Conservation (phyloP, 2,329 filamentous ascomycete species). For the Fusarium miscanthi region DNA sequence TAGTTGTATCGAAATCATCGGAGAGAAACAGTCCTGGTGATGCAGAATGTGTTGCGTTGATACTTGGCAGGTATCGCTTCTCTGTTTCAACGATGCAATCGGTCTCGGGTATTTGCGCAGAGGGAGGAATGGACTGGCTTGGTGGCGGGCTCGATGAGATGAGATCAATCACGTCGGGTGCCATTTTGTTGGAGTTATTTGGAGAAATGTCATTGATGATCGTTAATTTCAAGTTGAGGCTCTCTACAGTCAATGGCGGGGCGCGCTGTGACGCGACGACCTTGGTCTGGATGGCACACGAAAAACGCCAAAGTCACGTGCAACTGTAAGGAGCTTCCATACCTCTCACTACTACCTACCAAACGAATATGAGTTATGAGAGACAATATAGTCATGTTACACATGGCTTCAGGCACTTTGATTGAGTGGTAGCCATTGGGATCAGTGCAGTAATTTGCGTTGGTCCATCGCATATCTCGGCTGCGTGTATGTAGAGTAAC, state of each 20-base stretch:
- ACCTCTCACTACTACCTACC: neutral
- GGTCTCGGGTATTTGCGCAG: neutral
- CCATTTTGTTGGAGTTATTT: conserved; percentile 42
- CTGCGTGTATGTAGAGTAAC: neutral
- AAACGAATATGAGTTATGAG: neutral
- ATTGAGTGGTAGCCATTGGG: neutral
- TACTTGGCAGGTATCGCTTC: neutral
- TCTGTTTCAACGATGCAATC: neutral
- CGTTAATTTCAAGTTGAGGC: neutral
- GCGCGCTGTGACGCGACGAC: conserved; percentile 38
- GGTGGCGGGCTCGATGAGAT: conserved; percentile 51
- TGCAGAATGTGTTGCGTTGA: neutral
- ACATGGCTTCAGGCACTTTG: neutral
- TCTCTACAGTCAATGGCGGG: conserved; percentile 11
- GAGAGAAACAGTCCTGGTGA: conserved; percentile 36
- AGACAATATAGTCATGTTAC: neutral
- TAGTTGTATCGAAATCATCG: conserved; percentile 56
- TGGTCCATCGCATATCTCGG: neutral
- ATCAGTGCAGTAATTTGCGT: no score
- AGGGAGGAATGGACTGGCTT: neutral
- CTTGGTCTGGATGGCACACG: conserved; percentile 13
- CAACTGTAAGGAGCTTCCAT: neutral
- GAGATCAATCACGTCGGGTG: conserved; percentile 51
- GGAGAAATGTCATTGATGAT: neutral
- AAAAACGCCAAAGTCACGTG: conserved; percentile 47